phyloP scores from a whole-genome alignment of 805 yeast species.

The Millerago galiae region DNA sequence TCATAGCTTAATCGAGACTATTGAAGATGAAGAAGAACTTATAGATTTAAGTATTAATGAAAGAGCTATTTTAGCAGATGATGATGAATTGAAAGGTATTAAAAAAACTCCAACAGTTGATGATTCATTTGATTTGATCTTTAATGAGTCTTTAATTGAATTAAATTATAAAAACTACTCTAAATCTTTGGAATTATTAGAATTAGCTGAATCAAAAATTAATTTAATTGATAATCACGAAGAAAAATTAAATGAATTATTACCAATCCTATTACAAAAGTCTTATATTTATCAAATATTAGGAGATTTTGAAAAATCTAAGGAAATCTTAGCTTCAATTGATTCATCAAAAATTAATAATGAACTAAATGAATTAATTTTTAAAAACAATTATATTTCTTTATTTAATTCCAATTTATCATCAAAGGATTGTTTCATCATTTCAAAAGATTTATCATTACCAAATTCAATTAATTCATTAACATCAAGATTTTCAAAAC shows the following conservation, averaged over 20 bases:
- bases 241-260: constrained; percentile 44
- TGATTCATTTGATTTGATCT: constrained; percentile 52
- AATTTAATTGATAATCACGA: constrained; percentile 33
- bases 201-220: constrained; percentile 37
- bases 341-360: constrained; percentile 15
- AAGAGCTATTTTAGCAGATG: constrained; percentile 57
- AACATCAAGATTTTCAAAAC: constrained; percentile 17
- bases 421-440: constrained; percentile 16
- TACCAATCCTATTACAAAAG: constrained; percentile 55
- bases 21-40: constrained; percentile 30
- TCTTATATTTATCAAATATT: constrained; percentile 46
- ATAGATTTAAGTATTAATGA: constrained; percentile 63
- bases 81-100: constrained; percentile 14
- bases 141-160: constrained; percentile 57
- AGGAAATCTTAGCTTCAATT: constrained; percentile 31
- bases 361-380: constrained; percentile 25
- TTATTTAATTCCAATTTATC: background rate
- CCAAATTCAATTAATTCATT: constrained; percentile 19
- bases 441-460: constrained; percentile 28
- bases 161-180: constrained; percentile 36
- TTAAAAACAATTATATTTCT: constrained; percentile 25
- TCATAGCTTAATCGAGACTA: constrained; percentile 34
- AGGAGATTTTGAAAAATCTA: constrained; percentile 32
- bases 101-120: constrained; percentile 15
- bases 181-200: constrained; percentile 36